Conservation (phyloP, 2,329 filamentous ascomycete species). For the Neofusicoccum ribis region DNA sequence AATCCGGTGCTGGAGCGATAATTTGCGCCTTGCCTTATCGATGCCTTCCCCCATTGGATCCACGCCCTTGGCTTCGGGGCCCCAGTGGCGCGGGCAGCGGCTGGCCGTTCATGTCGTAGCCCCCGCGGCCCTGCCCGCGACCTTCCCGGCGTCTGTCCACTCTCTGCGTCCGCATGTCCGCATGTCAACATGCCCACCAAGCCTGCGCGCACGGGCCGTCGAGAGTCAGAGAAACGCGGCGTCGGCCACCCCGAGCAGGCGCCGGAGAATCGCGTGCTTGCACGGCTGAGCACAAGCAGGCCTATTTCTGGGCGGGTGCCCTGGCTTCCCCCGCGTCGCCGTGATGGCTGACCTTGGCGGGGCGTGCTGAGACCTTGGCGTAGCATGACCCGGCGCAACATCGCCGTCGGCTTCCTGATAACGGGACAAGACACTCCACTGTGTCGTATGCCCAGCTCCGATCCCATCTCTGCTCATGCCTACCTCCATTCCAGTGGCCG, state of each 20-base stretch:
- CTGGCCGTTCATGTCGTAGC: constrained; percentile 1
- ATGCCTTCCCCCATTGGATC: not conserved
- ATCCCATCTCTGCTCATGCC: not conserved
- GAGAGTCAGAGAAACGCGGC: not conserved
- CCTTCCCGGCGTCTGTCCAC: not conserved
- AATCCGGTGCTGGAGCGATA: constrained; percentile 11
- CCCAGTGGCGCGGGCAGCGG: not conserved
- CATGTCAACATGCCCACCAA: not conserved
- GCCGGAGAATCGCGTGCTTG: not conserved
- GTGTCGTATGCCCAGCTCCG: not conserved
- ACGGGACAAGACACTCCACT: not conserved
- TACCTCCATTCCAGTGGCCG: not conserved
- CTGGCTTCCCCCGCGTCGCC: not conserved
- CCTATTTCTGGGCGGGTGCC: not conserved
- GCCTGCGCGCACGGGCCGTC: not conserved
- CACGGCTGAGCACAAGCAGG: not conserved
- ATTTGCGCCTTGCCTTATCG: constrained; percentile 10
- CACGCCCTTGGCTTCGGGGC: constrained; percentile 9
- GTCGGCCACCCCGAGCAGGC: not conserved
- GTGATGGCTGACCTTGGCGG: constrained; percentile 4
- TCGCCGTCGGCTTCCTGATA: not conserved
- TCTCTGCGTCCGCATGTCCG: not conserved
- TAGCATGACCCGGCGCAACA: not conserved
- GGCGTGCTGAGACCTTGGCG: constrained; percentile 9
- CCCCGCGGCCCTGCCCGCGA: not conserved